phyloP scores from a whole-genome alignment of 2,329 filamentous ascomycete species.

The Fusarium fujikuroi region DNA sequence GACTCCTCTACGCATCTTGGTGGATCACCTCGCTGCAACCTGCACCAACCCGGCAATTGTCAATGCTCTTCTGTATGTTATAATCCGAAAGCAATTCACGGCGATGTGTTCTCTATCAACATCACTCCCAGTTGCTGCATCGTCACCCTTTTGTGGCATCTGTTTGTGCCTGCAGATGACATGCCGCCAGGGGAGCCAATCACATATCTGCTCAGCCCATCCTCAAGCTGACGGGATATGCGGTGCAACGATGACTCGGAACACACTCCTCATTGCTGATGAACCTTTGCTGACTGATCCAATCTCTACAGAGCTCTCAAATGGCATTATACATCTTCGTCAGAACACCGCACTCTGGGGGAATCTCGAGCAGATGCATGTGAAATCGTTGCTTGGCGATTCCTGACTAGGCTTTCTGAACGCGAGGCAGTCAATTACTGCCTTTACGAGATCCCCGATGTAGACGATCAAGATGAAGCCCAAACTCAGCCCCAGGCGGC shows the following conservation, averaged over 20 bases:
- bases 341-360: conserved; percentile 72
- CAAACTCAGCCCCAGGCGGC: conserved; percentile 6
- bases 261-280: background rate
- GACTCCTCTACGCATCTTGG: conserved; percentile 65
- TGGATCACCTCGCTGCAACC: conserved; percentile 70
- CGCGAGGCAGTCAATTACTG: conserved; percentile 79
- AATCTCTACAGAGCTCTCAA: conserved; percentile 71
- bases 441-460: conserved; percentile 74
- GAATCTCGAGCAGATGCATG: conserved; percentile 78
- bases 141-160: background rate
- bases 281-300: conserved; percentile 15
- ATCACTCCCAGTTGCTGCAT: background rate
- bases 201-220: background rate
- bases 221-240: conserved; percentile 15
- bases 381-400: conserved; percentile 84
- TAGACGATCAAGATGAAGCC: conserved; percentile 42
- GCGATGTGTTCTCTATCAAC: background rate
- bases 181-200: conserved; percentile 26
- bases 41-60: conserved; percentile 77
- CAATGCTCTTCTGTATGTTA: conserved; percentile 75
- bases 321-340: conserved; percentile 75
- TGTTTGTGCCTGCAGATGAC: conserved; percentile 28
- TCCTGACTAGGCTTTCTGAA: conserved; percentile 76
- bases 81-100: background rate
- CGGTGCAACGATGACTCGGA: conserved; percentile 2